phyloP scores from a whole-genome alignment of 1,139 yeast genomes.

The Taphrina deformans region DNA sequence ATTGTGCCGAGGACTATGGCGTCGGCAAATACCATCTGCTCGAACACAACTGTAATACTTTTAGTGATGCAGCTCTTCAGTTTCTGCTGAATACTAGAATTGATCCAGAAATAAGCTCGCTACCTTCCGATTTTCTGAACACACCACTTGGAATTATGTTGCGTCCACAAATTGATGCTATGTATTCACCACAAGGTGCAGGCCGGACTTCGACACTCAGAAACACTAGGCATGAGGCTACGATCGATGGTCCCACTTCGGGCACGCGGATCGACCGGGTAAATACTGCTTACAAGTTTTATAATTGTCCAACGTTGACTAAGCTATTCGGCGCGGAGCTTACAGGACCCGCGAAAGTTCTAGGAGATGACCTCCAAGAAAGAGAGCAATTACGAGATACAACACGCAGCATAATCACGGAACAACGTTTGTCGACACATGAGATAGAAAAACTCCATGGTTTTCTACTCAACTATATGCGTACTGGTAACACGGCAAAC shows the following conservation, averaged over 20 bases:
- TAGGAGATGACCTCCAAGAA: neutral
- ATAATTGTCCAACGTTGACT: slow-evolving; percentile 21
- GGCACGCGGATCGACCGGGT: slow-evolving; percentile 1
- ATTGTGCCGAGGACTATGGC: slow-evolving; percentile 53
- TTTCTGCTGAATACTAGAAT: slow-evolving; percentile 59
- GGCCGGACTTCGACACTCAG: neutral
- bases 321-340: slow-evolving; percentile 18
- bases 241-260: slow-evolving; percentile 24
- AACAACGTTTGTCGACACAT: neutral
- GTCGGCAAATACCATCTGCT: slow-evolving; percentile 59
- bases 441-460: neutral
- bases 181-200: slow-evolving; percentile 19
- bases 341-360: neutral
- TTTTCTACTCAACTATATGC: neutral
- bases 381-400: neutral
- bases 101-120: slow-evolving; percentile 53
- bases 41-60: slow-evolving; percentile 69
- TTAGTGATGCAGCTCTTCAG: slow-evolving; percentile 59
- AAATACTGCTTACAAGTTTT: slow-evolving; percentile 3
- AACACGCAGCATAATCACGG: neutral
- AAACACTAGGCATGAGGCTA: neutral
- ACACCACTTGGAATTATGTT: slow-evolving; percentile 63
- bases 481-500: neutral
- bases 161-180: slow-evolving; percentile 45
- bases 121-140: slow-evolving; percentile 59